Percentiles rank a stretch among this genome's conserved stretches.
These are phyloP conservation scores for Verbena officinalis DNA, from an alignment of 257 asterid species.

Conservation along the genomic window DNA sequence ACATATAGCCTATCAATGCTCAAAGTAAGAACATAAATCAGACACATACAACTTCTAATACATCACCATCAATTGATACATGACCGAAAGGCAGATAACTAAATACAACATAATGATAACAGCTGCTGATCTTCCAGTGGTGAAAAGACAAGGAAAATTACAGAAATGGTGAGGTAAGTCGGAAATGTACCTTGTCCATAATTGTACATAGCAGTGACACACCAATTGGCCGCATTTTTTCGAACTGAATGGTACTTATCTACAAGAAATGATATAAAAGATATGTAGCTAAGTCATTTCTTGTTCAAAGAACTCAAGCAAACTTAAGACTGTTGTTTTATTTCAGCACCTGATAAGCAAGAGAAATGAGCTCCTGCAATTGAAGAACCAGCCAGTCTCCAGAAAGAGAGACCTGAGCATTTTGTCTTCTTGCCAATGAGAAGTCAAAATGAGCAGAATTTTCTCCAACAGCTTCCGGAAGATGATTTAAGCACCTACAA, in stretches of 20 bases:
- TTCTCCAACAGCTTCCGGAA: slow-evolving; percentile 94
- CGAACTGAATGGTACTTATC: slow-evolving; percentile 99
- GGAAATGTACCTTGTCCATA: slow-evolving; percentile 81
- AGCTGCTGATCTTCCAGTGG: slow-evolving; percentile 10
- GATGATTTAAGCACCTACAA: slow-evolving; percentile 88
- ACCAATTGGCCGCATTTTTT: slow-evolving; percentile 88
- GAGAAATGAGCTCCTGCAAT: slow-evolving; percentile 91
- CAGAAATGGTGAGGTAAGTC: slow-evolving; percentile 12
- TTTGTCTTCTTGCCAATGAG: slow-evolving; percentile 64
- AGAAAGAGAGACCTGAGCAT: slow-evolving; percentile 46
- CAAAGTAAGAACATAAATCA: not conserved
- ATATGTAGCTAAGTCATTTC: slow-evolving; percentile 12
- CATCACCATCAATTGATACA: not conserved
- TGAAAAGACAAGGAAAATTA: slow-evolving; percentile 17
- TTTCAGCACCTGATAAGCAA: slow-evolving; percentile 92
- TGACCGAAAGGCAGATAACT: not conserved
- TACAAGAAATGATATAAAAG: slow-evolving; percentile 43
- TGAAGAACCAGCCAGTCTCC: slow-evolving; percentile 94
- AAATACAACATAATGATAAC: slow-evolving; percentile 13
- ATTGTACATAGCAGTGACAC: slow-evolving; percentile 81
- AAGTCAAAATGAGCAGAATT: slow-evolving; percentile 89
- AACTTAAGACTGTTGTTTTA: slow-evolving; percentile 21
- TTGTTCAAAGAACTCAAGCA: slow-evolving; percentile 24
- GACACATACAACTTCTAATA: not conserved
- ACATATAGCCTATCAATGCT: not conserved